These are phyloP conservation scores for Neostapfia colusana DNA, from an alignment of 176 grass and related monocot genomes.

Conservation along the genomic window DNA sequence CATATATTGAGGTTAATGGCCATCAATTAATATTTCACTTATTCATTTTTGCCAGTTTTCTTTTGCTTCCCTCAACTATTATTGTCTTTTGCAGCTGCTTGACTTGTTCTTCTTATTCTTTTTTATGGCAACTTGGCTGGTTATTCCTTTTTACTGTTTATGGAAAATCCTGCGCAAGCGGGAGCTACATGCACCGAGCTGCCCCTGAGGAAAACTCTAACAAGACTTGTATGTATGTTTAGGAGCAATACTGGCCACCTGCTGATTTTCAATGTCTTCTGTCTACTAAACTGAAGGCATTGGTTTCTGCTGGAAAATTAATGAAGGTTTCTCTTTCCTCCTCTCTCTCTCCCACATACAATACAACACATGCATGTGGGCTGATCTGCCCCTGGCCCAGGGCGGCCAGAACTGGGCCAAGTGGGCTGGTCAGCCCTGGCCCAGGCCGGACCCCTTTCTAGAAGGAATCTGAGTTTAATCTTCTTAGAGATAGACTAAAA, in stretches of 20 bases:
- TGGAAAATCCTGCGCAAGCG: too few species aligned
- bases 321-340: slow-evolving; percentile 54
- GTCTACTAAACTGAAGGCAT: slow-evolving; percentile 66
- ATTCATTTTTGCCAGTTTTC: not conserved
- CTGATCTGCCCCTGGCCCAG: too few species aligned
- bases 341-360: not conserved
- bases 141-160: not conserved
- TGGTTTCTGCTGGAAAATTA: slow-evolving; percentile 65
- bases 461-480: too few species aligned
- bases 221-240: slow-evolving; percentile 25
- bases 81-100: not conserved
- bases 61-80: too few species aligned
- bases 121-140: not conserved
- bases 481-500: too few species aligned
- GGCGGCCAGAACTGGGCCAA: too few species aligned
- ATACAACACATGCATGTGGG: not conserved
- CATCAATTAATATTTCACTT: not conserved
- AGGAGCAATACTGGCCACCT: slow-evolving; percentile 76
- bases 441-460: too few species aligned
- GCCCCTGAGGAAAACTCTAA: slow-evolving; percentile 21
- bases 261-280: slow-evolving; percentile 74
- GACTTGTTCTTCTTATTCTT: not conserved
- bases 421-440: too few species aligned
- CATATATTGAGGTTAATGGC: slow-evolving; percentile 75
- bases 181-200: too few species aligned